Evolutionary conservation across 345 rosid species (phyloP), one percentile per base, ranked within the genome.

Genomic region (Eucalyptus tenuipes): DNA sequence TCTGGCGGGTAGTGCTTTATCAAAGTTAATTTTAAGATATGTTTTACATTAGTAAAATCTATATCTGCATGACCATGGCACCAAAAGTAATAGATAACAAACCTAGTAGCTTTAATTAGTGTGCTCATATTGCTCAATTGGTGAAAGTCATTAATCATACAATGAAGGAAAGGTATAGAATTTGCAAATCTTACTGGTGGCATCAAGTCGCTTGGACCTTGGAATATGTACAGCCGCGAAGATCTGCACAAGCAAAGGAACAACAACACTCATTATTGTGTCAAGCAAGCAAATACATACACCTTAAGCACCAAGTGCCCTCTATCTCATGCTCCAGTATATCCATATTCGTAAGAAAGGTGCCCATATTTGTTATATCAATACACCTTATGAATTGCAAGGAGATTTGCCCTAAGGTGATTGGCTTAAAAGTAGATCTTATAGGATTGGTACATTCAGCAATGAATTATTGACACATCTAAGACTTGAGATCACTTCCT

Each of bases 181-280:
- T 75, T 75, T 75, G 84, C 9, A 75, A 64, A 53, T 82, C 95
- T 93, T 95, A 98, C 99, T 3, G 93, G 95, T 71, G 97, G 98
- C 98, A 98, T 97, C 92, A 98, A 93, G 86, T 95, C 96, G 5
- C 93, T 61, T 42, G 99, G 99, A 90, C 99, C 99, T 94, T 97
- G 99, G 90, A 98, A 94, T 90, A 97, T 92, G 94, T 97, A 98
- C 89, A 98, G 90, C 10, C 97, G 97, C 85, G 96, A 90, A 86
- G 99, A 98, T 50, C 96, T 95, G 93, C 71, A 64, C 52, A 87
- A 40, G 29, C 84, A 40, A 40, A 75, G 47, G 84, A 75, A 40
- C 47, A 75, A 40, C 24, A 75, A 75, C 1, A 4, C 16, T 75
- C 47, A 20, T 75, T 44, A 40, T 40, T 75, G 47, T 2, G 3